phyloP scores from a whole-genome alignment of 2,329 filamentous ascomycete species.

The Lachnellula cervina region DNA sequence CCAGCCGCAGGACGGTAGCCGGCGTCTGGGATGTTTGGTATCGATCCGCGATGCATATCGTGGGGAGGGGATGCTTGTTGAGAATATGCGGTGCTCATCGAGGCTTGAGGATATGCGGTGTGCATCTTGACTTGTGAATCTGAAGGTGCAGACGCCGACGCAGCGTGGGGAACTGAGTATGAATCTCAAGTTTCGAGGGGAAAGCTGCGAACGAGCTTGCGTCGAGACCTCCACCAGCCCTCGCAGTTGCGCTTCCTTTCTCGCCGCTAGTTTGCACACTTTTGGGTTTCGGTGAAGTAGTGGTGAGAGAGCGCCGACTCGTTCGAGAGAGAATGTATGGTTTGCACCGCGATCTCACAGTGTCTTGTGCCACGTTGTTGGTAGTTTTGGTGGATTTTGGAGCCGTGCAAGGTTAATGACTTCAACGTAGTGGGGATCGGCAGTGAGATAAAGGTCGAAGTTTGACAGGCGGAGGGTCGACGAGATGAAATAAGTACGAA shows the following conservation, averaged over 20 bases:
- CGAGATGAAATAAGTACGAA: neutral
- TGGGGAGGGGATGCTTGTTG: constrained; percentile 15
- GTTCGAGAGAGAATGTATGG: neutral
- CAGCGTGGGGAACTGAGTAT: neutral
- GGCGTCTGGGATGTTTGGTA: constrained; percentile 13
- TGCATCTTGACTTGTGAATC: neutral
- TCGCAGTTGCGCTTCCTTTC: neutral
- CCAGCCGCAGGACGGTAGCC: constrained; percentile 11
- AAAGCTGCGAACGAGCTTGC: neutral
- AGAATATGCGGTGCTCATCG: constrained; percentile 25
- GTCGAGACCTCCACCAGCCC: neutral
- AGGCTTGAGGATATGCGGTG: neutral
- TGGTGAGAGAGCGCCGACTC: neutral
- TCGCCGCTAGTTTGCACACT: neutral
- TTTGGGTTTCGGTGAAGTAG: neutral
- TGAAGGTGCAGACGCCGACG: neutral
- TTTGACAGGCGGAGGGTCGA: neutral
- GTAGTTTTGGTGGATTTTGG: neutral
- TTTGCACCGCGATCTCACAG: neutral
- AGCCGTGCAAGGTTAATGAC: neutral
- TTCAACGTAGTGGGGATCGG: neutral
- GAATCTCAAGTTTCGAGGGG: constrained; percentile 2
- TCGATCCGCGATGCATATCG: constrained; percentile 14
- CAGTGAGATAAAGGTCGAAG: neutral
- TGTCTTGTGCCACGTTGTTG: neutral